Conservation (phyloP, 1,284 basidiomycete genomes). For the Rhodotorula sp. region DNA sequence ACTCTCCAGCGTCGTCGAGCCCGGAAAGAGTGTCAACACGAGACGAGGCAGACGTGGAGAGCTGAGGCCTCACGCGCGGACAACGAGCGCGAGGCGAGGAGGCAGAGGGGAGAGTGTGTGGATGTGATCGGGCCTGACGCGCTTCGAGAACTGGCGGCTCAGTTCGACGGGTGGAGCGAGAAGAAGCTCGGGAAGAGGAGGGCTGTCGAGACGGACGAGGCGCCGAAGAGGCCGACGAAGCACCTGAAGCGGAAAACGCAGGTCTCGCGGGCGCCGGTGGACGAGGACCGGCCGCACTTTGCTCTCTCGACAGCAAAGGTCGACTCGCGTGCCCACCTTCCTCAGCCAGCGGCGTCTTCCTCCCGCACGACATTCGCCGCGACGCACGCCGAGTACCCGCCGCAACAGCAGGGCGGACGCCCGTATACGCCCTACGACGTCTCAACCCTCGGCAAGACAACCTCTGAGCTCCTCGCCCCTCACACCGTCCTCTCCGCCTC, state of each 20-base stretch:
- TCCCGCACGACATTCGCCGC: too few species aligned
- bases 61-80: neutral
- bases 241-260: too few species aligned
- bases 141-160: too few species aligned
- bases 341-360: too few species aligned
- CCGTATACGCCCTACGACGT: too few species aligned
- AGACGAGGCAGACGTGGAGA: neutral
- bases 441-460: neutral
- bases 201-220: neutral
- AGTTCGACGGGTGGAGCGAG: neutral
- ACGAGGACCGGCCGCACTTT: too few species aligned
- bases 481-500: neutral
- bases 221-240: too few species aligned
- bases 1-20: neutral
- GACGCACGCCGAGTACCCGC: too few species aligned
- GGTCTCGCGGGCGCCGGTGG: too few species aligned
- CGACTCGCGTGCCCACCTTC: too few species aligned
- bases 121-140: neutral
- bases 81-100: neutral
- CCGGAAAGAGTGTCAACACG: neutral
- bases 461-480: neutral
- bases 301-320: too few species aligned
- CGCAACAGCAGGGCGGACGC: too few species aligned
- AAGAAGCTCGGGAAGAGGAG: conserved; percentile 4
- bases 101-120: neutral